A percentile compares a stretch with the other conserved stretches of the same genome.
These are phyloP conservation scores for Fusarium abutilonis DNA, from an alignment of 2,329 filamentous ascomycete species.

Conservation along the genomic window DNA sequence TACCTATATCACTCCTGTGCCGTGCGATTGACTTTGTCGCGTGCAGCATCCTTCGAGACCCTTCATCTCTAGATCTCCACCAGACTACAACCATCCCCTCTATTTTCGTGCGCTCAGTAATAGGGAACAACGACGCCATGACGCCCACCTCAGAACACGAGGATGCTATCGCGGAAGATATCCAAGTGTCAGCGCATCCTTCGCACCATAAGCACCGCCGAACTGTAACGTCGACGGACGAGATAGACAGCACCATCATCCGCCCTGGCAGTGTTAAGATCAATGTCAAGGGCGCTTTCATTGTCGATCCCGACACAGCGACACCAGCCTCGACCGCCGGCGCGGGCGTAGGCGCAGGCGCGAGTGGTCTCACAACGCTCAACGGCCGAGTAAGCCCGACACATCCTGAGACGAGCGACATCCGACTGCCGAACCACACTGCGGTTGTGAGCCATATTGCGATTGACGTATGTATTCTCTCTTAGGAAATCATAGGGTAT, in stretches of 20 bases:
- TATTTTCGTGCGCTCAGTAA: slow-evolving; percentile 14
- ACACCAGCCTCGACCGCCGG: slow-evolving; percentile 57
- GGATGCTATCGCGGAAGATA: slow-evolving; percentile 32
- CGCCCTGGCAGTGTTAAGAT: slow-evolving; percentile 83
- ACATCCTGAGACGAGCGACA: slow-evolving; percentile 83
- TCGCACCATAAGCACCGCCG: slow-evolving; percentile 39
- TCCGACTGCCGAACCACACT: slow-evolving; percentile 94
- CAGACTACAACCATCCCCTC: slow-evolving; percentile 14
- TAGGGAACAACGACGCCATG: slow-evolving; percentile 24
- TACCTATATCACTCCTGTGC: not conserved
- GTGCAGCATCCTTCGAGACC: slow-evolving; percentile 8
- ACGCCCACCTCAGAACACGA: slow-evolving; percentile 43
- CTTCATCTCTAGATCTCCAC: slow-evolving; percentile 34
- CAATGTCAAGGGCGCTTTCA: slow-evolving; percentile 96
- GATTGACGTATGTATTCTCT: slow-evolving; percentile 77
- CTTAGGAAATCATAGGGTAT: slow-evolving; percentile 20
- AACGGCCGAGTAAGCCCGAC: slow-evolving; percentile 60
- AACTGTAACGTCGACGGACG: slow-evolving; percentile 61
- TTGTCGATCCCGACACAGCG: slow-evolving; percentile 81
- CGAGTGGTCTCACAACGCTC: slow-evolving; percentile 32
- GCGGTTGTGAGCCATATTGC: slow-evolving; percentile 96
- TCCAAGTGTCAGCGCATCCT: slow-evolving; percentile 21
- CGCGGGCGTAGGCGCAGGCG: slow-evolving; percentile 42
- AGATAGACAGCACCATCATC: slow-evolving; percentile 69
- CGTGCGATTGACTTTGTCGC: slow-evolving; percentile 12